phyloP scores from a whole-genome alignment of 1,139 yeast species.

The Debaryomyces psychrophilus region DNA sequence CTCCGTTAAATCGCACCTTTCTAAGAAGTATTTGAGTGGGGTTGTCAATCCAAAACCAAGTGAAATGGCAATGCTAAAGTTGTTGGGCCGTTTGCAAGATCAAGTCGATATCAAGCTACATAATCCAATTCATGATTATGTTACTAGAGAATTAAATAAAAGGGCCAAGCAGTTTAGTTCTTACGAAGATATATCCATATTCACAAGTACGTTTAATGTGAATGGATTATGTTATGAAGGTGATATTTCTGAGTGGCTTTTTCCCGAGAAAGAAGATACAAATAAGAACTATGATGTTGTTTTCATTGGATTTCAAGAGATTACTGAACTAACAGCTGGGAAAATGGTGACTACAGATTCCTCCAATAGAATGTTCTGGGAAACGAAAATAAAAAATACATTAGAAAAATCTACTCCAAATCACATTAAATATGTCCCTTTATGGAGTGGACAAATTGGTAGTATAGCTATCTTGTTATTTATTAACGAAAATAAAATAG shows the following conservation, averaged over 20 bases:
- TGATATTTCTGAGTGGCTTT: constrained; percentile 59
- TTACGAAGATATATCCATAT: constrained; percentile 53
- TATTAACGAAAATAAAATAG: constrained; percentile 54
- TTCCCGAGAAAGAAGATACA: constrained; percentile 38
- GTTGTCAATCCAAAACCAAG: constrained; percentile 46
- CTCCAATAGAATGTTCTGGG: constrained; percentile 77
- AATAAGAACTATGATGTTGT: constrained; percentile 60
- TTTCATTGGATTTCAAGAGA: constrained; percentile 87
- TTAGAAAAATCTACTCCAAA: constrained; percentile 47
- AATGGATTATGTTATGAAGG: constrained; percentile 61
- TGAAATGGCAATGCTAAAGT: constrained; percentile 50
- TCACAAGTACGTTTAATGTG: constrained; percentile 71
- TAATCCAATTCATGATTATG: constrained; percentile 74
- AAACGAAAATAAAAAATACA: constrained; percentile 59
- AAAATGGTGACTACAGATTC: constrained; percentile 85
- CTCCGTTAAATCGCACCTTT: constrained; percentile 47
- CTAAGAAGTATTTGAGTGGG: constrained; percentile 49
- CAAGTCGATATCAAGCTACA: constrained; percentile 52
- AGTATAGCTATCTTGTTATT: constrained; percentile 84
- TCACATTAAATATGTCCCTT: constrained; percentile 58
- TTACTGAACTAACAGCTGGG: constrained; percentile 87
- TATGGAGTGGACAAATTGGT: constrained; percentile 90
- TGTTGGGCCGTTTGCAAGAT: constrained; percentile 52
- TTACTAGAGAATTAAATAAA: constrained; percentile 56
- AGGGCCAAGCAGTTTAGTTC: constrained; percentile 53